Evolutionary conservation across 805 yeast species (phyloP).

Genomic region (Torulaspora indica): DNA sequence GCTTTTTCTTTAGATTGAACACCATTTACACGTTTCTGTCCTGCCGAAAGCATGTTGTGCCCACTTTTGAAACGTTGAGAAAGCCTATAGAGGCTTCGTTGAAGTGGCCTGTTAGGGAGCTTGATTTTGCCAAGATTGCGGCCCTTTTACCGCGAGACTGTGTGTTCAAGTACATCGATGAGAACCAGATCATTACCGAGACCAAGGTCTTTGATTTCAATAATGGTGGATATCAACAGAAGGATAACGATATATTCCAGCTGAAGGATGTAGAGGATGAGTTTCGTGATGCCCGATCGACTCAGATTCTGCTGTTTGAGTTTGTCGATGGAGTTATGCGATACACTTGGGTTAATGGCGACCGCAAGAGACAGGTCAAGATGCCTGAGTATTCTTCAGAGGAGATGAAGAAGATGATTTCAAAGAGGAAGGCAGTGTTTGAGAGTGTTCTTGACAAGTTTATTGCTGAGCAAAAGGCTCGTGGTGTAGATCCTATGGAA

Average conservation of each 20-base stretch:
- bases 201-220: constrained; percentile 38
- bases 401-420: constrained; percentile 57
- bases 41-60: constrained; percentile 54
- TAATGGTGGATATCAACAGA: constrained; percentile 50
- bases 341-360: constrained; percentile 45
- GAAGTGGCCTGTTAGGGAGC: constrained; percentile 40
- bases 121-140: constrained; percentile 62
- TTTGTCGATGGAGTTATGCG: constrained; percentile 62
- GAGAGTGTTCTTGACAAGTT: constrained; percentile 38
- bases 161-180: constrained; percentile 71
- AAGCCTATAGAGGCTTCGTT: constrained; percentile 50
- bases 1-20: constrained; percentile 49
- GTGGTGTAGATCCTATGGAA: constrained; percentile 40
- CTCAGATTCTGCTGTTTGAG: constrained; percentile 66
- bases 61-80: constrained; percentile 51
- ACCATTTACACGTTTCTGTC: constrained; percentile 60
- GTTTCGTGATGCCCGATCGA: constrained; percentile 34
- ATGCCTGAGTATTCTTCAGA: constrained; percentile 50
- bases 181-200: constrained; percentile 51
- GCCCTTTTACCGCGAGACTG: constrained; percentile 64
- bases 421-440: constrained; percentile 53
- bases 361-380: constrained; percentile 43
- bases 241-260: constrained; percentile 49
- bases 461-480: constrained; percentile 29
- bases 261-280: constrained; percentile 39